Conservation (phyloP, 768 basidiomycete species). For the Pisolithus tinctorius region DNA sequence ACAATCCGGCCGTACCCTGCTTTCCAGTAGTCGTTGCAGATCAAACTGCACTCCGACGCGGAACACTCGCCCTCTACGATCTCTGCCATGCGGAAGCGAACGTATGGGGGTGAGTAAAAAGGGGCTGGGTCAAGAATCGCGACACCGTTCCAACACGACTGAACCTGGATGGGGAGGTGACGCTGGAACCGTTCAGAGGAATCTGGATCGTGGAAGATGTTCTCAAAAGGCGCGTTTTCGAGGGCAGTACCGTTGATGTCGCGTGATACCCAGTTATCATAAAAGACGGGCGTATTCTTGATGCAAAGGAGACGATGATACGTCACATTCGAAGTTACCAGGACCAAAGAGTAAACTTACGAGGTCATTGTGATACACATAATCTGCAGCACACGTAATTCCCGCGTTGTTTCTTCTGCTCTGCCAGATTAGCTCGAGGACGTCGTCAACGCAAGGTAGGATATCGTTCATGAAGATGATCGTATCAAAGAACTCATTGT, state of each 20-base stretch:
- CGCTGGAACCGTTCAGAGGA: conserved; percentile 79
- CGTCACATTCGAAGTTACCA: background rate
- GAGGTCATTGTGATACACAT: conserved; percentile 98
- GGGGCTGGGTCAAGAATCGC: conserved; percentile 94
- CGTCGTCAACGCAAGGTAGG: conserved; percentile 93
- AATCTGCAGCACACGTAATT: conserved; percentile 96
- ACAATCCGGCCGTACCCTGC: conserved; percentile 94
- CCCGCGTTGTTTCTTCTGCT: conserved; percentile 89
- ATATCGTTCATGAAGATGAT: conserved; percentile 99
- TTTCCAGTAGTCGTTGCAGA: conserved; percentile 98
- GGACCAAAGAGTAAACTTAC: conserved; percentile 32
- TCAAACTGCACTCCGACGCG: conserved; percentile 91
- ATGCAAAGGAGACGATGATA: background rate
- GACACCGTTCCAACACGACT: conserved; percentile 98
- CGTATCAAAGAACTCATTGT: conserved; percentile 92
- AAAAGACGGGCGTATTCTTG: conserved; percentile 85
- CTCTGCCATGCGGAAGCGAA: conserved; percentile 92
- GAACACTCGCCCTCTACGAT: conserved; percentile 88
- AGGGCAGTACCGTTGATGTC: conserved; percentile 98
- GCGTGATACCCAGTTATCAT: conserved; percentile 97
- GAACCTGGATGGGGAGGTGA: conserved; percentile 93
- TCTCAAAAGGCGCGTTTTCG: conserved; percentile 95
- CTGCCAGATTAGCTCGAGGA: conserved; percentile 98
- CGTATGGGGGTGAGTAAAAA: conserved; percentile 86
- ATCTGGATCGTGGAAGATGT: conserved; percentile 79